A percentile compares a stretch with the other conserved stretches of the same genome.
Evolutionary conservation across 495 filamentous ascomycete species (phyloP).

Genomic region (Penicillium flavigenum): DNA sequence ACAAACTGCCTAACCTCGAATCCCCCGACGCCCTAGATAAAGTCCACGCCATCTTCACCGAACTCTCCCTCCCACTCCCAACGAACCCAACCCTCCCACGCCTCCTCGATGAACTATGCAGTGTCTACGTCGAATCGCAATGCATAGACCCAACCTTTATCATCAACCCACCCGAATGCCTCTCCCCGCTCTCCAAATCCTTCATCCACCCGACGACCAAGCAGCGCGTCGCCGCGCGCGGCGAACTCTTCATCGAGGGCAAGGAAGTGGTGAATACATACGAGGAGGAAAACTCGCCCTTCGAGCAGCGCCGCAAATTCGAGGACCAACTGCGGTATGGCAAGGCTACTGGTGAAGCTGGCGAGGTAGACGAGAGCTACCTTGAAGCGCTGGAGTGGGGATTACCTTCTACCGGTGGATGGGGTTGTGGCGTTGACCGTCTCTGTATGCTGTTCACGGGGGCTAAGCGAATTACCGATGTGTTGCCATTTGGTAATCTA

Average conservation of each 20-base stretch:
- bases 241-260: conserved; percentile 81
- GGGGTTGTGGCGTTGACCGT: conserved; percentile 91
- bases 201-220: conserved; percentile 58
- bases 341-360: conserved; percentile 38
- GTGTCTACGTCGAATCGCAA: conserved; percentile 71
- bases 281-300: conserved; percentile 95
- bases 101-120: conserved; percentile 80
- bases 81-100: conserved; percentile 65
- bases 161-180: conserved; percentile 83
- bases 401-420: conserved; percentile 89
- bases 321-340: conserved; percentile 53
- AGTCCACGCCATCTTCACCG: conserved; percentile 57
- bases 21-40: conserved; percentile 52
- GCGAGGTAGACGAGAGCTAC: conserved; percentile 76
- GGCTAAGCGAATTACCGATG: conserved; percentile 71
- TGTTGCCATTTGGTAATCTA: conserved; percentile 83
- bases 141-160: conserved; percentile 79
- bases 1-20: conserved; percentile 67
- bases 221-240: conserved; percentile 75
- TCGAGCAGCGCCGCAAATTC: conserved; percentile 84
- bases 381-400: conserved; percentile 81
- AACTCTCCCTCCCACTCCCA: conserved; percentile 52
- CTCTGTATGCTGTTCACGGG: conserved; percentile 86
- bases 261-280: conserved; percentile 90
- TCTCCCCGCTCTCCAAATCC: conserved; percentile 89